phyloP scores from a whole-genome alignment of 768 basidiomycete genomes.

The Pleurotus tuoliensis region DNA sequence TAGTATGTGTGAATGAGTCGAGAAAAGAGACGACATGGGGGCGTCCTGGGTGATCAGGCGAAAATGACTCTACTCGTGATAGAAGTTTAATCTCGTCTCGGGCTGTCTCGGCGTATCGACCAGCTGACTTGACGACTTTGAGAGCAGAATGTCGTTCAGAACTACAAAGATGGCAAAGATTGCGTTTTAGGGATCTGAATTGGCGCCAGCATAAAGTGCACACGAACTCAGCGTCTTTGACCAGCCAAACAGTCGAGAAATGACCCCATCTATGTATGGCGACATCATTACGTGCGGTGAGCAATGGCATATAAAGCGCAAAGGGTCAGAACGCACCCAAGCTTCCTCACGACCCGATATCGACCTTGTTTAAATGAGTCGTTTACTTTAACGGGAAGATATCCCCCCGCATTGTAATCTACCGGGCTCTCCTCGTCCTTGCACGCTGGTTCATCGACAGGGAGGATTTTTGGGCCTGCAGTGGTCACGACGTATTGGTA shows the following conservation, averaged over 20 bases:
- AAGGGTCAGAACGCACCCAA: constrained; percentile 54
- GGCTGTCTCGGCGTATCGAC: constrained; percentile 94
- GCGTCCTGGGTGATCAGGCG: constrained; percentile 75
- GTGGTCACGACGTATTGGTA: constrained; percentile 75
- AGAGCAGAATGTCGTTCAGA: constrained; percentile 78
- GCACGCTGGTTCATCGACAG: constrained; percentile 57
- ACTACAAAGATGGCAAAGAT: constrained; percentile 30
- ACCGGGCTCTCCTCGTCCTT: constrained; percentile 84
- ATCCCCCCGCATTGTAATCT: constrained; percentile 79
- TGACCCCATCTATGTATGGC: constrained; percentile 74
- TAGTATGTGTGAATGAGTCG: constrained; percentile 75
- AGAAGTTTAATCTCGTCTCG: constrained; percentile 94
- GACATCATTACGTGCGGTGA: constrained; percentile 19
- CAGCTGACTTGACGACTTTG: constrained; percentile 93
- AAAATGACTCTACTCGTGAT: constrained; percentile 65
- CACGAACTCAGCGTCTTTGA: constrained; percentile 71
- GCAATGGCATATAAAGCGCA: constrained; percentile 5
- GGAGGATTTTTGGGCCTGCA: constrained; percentile 64
- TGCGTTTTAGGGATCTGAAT: background rate
- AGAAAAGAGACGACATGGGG: constrained; percentile 84
- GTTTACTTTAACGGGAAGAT: constrained; percentile 74
- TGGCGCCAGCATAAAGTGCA: constrained; percentile 1
- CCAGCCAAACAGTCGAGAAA: constrained; percentile 93
- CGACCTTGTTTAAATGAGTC: constrained; percentile 83
- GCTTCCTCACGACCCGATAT: constrained; percentile 84